These are phyloP conservation scores for Fusarium cicatricum DNA, from an alignment of 2,329 filamentous ascomycete genomes.

Conservation along the genomic window DNA sequence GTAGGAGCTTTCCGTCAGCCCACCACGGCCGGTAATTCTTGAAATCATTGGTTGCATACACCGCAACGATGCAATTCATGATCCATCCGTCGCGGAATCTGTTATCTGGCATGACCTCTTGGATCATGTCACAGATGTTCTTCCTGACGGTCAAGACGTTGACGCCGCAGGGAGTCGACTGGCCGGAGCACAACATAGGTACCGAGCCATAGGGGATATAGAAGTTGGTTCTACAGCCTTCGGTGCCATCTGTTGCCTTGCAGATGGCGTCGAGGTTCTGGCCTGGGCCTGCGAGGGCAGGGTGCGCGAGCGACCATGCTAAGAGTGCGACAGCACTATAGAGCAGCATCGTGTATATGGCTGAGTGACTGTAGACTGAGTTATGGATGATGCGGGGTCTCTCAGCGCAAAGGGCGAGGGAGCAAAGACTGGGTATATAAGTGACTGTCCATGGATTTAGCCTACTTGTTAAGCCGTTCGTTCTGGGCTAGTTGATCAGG, in stretches of 20 bases:
- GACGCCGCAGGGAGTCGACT: background rate
- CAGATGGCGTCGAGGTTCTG: slow-evolving; percentile 22
- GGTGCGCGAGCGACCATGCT: background rate
- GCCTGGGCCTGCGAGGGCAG: slow-evolving; percentile 9
- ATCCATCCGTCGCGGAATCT: background rate
- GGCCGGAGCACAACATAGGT: background rate
- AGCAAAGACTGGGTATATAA: background rate
- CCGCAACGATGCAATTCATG: background rate
- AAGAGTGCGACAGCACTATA: background rate
- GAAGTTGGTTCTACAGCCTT: slow-evolving; percentile 15
- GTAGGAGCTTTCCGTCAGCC: background rate
- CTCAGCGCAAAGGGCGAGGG: too few relatives aligned
- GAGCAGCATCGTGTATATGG: background rate
- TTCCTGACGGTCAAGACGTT: background rate
- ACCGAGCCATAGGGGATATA: slow-evolving; percentile 20
- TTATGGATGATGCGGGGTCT: background rate
- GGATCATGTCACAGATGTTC: background rate
- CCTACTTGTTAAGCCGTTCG: background rate
- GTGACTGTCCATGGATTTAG: background rate
- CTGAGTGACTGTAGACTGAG: background rate
- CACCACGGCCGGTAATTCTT: background rate
- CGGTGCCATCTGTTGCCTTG: slow-evolving; percentile 23
- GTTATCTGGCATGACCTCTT: background rate
- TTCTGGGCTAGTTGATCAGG: background rate
- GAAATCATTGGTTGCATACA: background rate